Evolutionary conservation across 306 rosid genomes (phyloP), one percentile per base, ranked within the genome.

Genomic region (Prunus kanzakura): DNA sequence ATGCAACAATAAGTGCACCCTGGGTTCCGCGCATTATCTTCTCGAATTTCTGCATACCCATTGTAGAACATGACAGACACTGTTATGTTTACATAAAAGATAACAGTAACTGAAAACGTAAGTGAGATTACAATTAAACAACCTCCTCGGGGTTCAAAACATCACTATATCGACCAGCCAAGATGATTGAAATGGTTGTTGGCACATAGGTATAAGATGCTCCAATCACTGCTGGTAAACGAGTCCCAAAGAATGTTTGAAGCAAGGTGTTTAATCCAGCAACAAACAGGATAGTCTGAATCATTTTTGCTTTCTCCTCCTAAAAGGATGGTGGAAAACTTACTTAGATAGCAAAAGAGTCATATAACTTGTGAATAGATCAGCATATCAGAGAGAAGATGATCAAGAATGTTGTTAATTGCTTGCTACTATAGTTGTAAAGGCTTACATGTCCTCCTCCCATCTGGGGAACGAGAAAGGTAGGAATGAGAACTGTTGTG

Each of bases 1-100:
- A 94, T 77, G 98, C 96, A 71, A 94, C 93, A 82, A 94, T 92
- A 23, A 94, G 98, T 10, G 98, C 95, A 71, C 98, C 98, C 82
- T 94, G 98, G 35, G 91, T 94, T 76, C 95, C 98, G 10, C 97
- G 93, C 95, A 94, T 90, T 70, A 94, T 94, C 87, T 61, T 91
- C 88, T 89, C 93, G 47, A 94, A 94, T 84, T 89, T 94, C 98
- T 94, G 93, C 82, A 75, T 16, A 66, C 52, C 72, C 74, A 20
- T 71, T 3, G 84, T 18, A 51, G 54, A 66, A 25, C 54, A 76
- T 54, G 43, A 64, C 49, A 87, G 61, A 72, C 38, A 45, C 60
- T 47, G 61, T 64, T n/a, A 50, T 32, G 6, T 22, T 74, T 23
- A n/a, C 20, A 32, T 12, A 79, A 61, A 64, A 78, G 29, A 47